phyloP scores from a whole-genome alignment of 2,329 filamentous ascomycete species.

The Hymenoscyphus occultus region DNA sequence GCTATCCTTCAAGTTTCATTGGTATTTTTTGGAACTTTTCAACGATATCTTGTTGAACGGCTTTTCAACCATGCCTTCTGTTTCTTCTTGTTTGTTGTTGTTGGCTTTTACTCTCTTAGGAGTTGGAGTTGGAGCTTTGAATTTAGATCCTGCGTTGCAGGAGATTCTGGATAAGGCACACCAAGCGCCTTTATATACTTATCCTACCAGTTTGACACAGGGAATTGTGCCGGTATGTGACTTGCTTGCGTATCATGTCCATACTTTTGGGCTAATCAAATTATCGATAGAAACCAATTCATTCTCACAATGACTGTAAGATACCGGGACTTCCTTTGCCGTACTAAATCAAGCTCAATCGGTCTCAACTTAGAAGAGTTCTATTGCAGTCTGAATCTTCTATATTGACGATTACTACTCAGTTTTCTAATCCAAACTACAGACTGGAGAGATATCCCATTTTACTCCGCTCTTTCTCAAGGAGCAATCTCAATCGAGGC shows the following conservation, averaged over 20 bases:
- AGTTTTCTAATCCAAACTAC: slow-evolving; percentile 33
- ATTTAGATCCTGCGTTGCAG: slow-evolving; percentile 48
- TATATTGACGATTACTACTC: background rate
- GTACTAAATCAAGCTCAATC: slow-evolving; percentile 15
- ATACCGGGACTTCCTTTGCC: slow-evolving; percentile 22
- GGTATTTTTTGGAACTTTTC: background rate
- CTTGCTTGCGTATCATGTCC: too few species aligned
- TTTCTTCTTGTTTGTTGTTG: slow-evolving; percentile 19
- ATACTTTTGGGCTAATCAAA: slow-evolving; percentile 8
- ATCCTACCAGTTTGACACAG: slow-evolving; percentile 60
- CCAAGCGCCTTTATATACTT: slow-evolving; percentile 50
- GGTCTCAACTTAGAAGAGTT: too few species aligned
- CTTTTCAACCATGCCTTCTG: slow-evolving; percentile 17
- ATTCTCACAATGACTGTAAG: slow-evolving; percentile 61
- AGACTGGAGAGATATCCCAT: slow-evolving; percentile 33
- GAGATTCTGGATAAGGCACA: slow-evolving; percentile 55
- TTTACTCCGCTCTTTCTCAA: slow-evolving; percentile 30
- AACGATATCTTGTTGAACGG: slow-evolving; percentile 1
- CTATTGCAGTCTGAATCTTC: too few species aligned
- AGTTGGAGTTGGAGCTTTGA: slow-evolving; percentile 25
- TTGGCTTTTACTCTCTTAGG: slow-evolving; percentile 15
- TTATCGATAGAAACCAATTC: slow-evolving; percentile 45
- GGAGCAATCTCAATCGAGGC: slow-evolving; percentile 30
- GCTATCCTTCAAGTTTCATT: background rate
- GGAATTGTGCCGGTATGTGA: slow-evolving; percentile 52